Base-by-base conservation (phyloP, 306 rosid species). In the Datisca glomerata region DNA sequence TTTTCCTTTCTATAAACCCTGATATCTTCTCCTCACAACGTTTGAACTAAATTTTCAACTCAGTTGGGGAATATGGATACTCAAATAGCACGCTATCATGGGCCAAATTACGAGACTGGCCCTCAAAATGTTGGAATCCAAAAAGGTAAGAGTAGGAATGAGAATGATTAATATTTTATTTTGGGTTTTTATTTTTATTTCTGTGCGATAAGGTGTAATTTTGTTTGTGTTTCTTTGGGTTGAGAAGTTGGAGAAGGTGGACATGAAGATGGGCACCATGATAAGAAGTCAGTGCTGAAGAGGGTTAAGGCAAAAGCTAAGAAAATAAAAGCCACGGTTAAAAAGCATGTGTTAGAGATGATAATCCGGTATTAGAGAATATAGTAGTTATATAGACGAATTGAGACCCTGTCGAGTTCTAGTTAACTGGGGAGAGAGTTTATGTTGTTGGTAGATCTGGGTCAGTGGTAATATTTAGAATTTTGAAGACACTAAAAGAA, bases 251-350 rank as follows among this genome's bases (percentile, higher is more conserved):
- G 12, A 18, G 71, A 65, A 49, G 85, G 64, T 38, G 66, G 19
- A 15, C 74, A 57, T 4, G 65, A 55, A 3, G 62, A 57, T 35
- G 60, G 64, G 13, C 66, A 51, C 38, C 73, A 55, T 52, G 94
- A 75, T 68, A 74, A 78, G 73, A 75, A 59, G 22, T 75, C 96
- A 4, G 75, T 78, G 37, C 2, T 86, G 15, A 68, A 12, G 48
- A 81, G 63, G 56, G 92, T 78, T 12, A 78, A 78, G 75, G 78
- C 70, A 3, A 86, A 65, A 69, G 93, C 91, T 4, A 86, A 49
- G 74, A 81, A 81, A 74, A 60, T 86, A 5, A 78, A 60, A 67
- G 64, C n/a, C n/a, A n/a, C n/a, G n/a, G n/a, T n/a, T n/a, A n/a
- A n/a, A n/a, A n/a, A n/a, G n/a, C n/a, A n/a, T n/a, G n/a, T n/a